phyloP scores from a whole-genome alignment of 2,329 filamentous ascomycete genomes.

The Colletotrichum eleusines region DNA sequence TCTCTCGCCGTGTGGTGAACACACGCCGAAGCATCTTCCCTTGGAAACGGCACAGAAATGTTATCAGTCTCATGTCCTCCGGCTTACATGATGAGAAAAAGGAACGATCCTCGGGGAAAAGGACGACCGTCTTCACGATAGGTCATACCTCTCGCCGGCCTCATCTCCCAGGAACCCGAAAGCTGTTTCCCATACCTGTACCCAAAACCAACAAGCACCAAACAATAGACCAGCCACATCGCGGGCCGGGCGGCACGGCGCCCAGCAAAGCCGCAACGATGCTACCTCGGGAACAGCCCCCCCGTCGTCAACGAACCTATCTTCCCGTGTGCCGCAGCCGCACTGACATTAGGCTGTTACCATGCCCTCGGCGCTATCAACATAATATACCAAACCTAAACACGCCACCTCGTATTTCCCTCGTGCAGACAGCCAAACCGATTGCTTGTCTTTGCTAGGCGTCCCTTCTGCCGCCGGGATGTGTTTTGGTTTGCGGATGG shows the following conservation, averaged over 20 bases:
- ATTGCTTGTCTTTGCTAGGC: background rate
- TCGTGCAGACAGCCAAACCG: constrained; percentile 8
- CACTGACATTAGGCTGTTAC: background rate
- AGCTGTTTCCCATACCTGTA: background rate
- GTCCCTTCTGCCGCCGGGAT: background rate
- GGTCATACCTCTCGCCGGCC: background rate
- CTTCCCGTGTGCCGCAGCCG: background rate
- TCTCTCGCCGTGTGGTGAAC: background rate
- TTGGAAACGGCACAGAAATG: background rate
- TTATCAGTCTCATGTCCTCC: background rate
- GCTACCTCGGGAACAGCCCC: constrained; percentile 13
- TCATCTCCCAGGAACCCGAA: background rate
- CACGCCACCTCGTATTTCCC: background rate
- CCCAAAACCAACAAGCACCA: background rate
- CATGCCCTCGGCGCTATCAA: background rate
- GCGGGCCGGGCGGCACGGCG: constrained; percentile 21
- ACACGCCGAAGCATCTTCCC: background rate
- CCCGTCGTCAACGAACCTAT: background rate
- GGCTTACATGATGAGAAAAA: background rate
- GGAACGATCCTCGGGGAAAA: background rate
- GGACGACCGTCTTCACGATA: background rate
- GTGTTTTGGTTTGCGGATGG: background rate
- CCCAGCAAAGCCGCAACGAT: background rate
- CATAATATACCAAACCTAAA: background rate
- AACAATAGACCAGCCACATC: constrained; percentile 5